Base-by-base conservation (phyloP, 2,329 filamentous ascomycete species). In the Monosporascus sp. region DNA sequence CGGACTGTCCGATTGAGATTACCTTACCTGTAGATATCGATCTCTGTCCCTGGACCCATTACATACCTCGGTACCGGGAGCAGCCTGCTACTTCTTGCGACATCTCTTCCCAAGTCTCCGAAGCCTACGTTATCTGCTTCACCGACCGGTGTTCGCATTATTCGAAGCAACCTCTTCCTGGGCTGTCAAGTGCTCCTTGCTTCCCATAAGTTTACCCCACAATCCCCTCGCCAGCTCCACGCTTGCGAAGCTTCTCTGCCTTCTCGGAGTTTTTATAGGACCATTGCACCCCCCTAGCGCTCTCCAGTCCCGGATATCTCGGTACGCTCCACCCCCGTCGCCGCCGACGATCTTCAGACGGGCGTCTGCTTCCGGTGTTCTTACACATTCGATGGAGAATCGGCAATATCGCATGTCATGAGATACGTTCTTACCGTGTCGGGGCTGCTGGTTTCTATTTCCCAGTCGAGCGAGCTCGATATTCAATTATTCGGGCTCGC, bases 401-500 rank as follows among this genome's bases (percentile, higher is more conserved):
- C 14, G 24, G 7, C 20, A n/a, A 46, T 46, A 46, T 46, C 50
- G 22, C 41, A 55, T 67, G 65, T 65, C 65, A 65, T 65, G 63
- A 62, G 61, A 63, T 53, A 58, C 58, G 56, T 53, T 51, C 49
- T 49, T 53, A 54, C 54, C 43, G 54, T 54, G 51, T 56, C 63
- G 60, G 60, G 56, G 62, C 59, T 61, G 56, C 53, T 65, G 59
- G 58, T 63, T 59, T 60, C 58, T 63, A 55, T 59, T 58, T 58
- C 60, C 59, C 60, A 65, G 61, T 56, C 60, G 59, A 63, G 56
- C 61, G 60, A 65, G 62, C 55, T 57, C 51, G 53, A 54, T 48
- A 51, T 59, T 53, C 48, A 60, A 58, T 55, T 57, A 60, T 60
- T 57, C 58, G 62, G 60, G 63, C 58, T 60, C 61, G 54, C 60